Evolutionary conservation across 352 stramenopile genomes (phyloP), one percentile per base, ranked within the genome.

Genomic region (Aphanomyces invadans): DNA sequence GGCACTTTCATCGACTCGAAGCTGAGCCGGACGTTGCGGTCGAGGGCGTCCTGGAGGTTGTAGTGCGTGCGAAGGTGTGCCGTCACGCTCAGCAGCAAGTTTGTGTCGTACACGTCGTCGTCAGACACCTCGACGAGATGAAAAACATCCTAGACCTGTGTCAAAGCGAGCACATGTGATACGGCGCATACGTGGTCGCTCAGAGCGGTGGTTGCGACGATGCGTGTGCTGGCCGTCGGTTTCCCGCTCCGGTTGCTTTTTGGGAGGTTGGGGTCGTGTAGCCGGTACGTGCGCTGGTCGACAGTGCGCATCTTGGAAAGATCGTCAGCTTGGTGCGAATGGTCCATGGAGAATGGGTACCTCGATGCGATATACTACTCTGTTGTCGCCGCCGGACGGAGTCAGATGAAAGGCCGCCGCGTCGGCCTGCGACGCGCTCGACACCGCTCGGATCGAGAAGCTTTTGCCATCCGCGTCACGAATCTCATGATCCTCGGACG

Each of bases 81-180:
- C 23, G 19, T 12, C 1, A n/a, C 32, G 21, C 45, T 67, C 21
- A 49, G 4, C 3, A 67, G 10, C 9, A 67, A 42, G 3, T 59
- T 7, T n/a, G 45, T 32, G 28, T 67, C 39, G 21, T 28, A 26
- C 3, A 46, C 19, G n/a, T 67, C 60, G 1, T 12, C 48, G 5
- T 25, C n/a, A 2, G 60, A 12, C 15, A 36, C 60, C 32, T 59
- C 39, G 1, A 67, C 23, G 2, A 67, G n/a, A 3, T 25, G 21
- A 67, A 67, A 67, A 2, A 49, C 46, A 57, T 67, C 60, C 60
- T 67, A 67, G 3, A n/a, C n/a, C n/a, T n/a, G n/a, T 39, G 17
- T 33, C 25, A 55, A 21, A 4, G 23, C 19, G 44, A 4, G 3
- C 25, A 19, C 26, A 15, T 25, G 0, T 45, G 15, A 9, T 15